phyloP scores from a whole-genome alignment of 306 rosid genomes.

The Vicia faba region DNA sequence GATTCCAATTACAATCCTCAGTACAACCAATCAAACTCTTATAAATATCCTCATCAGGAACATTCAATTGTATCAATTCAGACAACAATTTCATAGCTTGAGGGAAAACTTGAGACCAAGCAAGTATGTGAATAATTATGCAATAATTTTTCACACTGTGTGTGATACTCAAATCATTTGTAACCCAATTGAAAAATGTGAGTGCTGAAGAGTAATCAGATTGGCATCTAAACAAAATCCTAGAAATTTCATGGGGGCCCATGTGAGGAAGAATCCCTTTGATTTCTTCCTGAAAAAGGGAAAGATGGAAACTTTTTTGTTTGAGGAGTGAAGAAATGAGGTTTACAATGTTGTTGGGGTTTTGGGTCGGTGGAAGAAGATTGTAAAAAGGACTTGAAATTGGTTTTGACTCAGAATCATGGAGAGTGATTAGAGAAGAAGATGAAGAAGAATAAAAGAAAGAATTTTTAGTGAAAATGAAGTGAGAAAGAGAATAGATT shows the following conservation, averaged over 20 bases:
- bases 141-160: slow-evolving; percentile 65
- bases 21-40: slow-evolving; percentile 48
- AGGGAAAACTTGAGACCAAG: slow-evolving; percentile 64
- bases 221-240: slow-evolving; percentile 76
- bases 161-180: slow-evolving; percentile 54
- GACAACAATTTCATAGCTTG: slow-evolving; percentile 62
- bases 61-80: slow-evolving; percentile 57
- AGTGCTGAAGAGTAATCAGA: slow-evolving; percentile 72
- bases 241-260: slow-evolving; percentile 69
- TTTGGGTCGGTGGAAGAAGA: slow-evolving; percentile 73
- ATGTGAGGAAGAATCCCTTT: slow-evolving; percentile 63
- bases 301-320: slow-evolving; percentile 39
- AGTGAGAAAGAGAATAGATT: background rate
- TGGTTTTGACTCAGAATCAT: slow-evolving; percentile 48
- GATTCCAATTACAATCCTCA: slow-evolving; percentile 85
- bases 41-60: slow-evolving; percentile 51
- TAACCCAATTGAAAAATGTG: slow-evolving; percentile 73
- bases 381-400: slow-evolving; percentile 69
- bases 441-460: slow-evolving; percentile 46
- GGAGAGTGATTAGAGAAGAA: slow-evolving; percentile 48
- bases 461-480: slow-evolving; percentile 27
- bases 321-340: slow-evolving; percentile 66
- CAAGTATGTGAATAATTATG: slow-evolving; percentile 57
- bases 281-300: slow-evolving; percentile 54
- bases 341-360: slow-evolving; percentile 74